Evolutionary conservation across 257 asterid genomes (phyloP).

Genomic region (Capsicum pubescens): DNA sequence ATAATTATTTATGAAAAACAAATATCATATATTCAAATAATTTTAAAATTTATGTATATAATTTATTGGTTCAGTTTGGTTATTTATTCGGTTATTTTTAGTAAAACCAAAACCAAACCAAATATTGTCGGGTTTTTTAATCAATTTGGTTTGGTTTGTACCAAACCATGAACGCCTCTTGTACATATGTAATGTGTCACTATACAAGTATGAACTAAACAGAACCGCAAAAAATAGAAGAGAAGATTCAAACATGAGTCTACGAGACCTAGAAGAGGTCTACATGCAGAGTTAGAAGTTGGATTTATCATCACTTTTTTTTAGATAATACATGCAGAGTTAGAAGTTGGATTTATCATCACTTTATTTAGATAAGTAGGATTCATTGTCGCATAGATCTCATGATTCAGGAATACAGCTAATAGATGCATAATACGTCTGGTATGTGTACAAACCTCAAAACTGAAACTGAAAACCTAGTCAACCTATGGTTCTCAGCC

Average conservation of each 20-base stretch:
- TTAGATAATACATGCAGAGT: not conserved
- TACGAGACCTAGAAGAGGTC: not conserved
- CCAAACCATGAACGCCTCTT: too few relatives aligned
- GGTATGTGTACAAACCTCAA: not conserved
- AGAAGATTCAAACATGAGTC: not conserved
- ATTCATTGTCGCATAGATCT: not conserved
- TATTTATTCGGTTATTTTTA: too few relatives aligned
- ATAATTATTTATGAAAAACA: too few relatives aligned
- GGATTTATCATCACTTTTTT: too few relatives aligned
- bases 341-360: constrained; percentile 17
- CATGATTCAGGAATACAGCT: not conserved
- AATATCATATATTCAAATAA: too few relatives aligned
- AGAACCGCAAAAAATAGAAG: not conserved
- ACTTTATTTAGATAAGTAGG: not conserved
- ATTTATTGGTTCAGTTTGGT: too few relatives aligned
- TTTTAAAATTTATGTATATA: too few relatives aligned
- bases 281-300: not conserved
- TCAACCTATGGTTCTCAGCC: not conserved
- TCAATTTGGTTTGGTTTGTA: too few relatives aligned
- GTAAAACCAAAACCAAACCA: too few relatives aligned
- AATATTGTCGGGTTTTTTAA: too few relatives aligned
- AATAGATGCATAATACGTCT: not conserved
- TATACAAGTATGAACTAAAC: not conserved
- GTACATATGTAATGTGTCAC: not conserved
- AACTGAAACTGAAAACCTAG: not conserved